Evolutionary conservation across 2,329 filamentous ascomycete species (phyloP), one percentile per base, ranked within the genome.

Genomic region (Shiraia bambusicola): DNA sequence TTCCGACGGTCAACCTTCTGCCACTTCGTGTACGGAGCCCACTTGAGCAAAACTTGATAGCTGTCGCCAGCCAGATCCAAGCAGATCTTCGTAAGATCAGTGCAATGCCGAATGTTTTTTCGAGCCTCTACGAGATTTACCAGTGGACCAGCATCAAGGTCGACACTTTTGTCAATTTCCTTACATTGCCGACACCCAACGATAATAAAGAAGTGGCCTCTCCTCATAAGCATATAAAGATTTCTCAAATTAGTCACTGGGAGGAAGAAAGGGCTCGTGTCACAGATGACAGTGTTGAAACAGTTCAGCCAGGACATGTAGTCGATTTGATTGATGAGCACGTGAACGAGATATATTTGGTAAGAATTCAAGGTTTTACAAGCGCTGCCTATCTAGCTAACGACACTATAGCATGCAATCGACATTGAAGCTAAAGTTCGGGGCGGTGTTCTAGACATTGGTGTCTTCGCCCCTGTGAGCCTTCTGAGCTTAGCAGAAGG

Each of bases 141-240:
- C 66, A 76, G 12, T 95, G 89, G 89, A 92, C 87, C 0, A 86
- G 85, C 0, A 69, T 89, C 2, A 73, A 67, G 39, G 66, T 95
- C 1, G 79, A 87, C 53, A 82, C 79, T 0, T 92, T 88, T 69
- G 82, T 95, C 56, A 96, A 96, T 63, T 93, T 95, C 51, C 67
- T 95, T 13, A 81, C 75, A 37, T 65, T 82, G 4, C 78, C 78
- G 1, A 70, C 70, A 28, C 47, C 53, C 2, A 50, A 51, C 1
- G 52, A 56, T 3, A 45, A 47, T 4, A 39, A 42, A 14, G 31
- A 16, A 19, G 27, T 37, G 10, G 7, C 11, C 6, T 28, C 34
- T n/a, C 36, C 37, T 11, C 40, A 45, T 3, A 40, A 19, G 40
- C 9, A 39, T 2, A 40, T 61, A 7, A 56, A 31, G 16, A 63